phyloP scores from a whole-genome alignment of 2,329 filamentous ascomycete genomes.

The Chaetoscypha palmicola region DNA sequence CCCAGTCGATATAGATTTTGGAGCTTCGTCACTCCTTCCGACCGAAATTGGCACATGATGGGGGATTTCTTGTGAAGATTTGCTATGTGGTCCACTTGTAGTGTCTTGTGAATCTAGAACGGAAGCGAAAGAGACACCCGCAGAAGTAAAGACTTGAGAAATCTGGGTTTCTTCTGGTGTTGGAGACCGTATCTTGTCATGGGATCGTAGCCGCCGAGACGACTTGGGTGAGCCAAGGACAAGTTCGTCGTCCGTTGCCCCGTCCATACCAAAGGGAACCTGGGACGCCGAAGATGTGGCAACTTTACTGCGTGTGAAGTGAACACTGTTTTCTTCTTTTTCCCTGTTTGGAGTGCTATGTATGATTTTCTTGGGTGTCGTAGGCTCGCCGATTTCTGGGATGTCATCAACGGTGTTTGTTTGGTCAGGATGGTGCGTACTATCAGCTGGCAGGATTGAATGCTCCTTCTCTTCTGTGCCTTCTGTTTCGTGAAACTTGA shows the following conservation, averaged over 20 bases:
- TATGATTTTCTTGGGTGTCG: not conserved
- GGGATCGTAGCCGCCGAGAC: no score
- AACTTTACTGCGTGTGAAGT: not conserved
- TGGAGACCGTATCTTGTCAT: conserved; percentile 22
- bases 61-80: not conserved
- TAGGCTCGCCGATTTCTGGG: no score
- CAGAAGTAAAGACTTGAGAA: conserved; percentile 9
- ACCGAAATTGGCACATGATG: no score
- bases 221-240: not conserved
- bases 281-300: not conserved
- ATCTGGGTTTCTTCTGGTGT: conserved; percentile 26
- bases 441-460: no score
- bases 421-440: no score
- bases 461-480: no score
- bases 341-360: not conserved
- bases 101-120: not conserved
- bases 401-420: no score
- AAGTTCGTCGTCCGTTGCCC: not conserved
- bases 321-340: not conserved
- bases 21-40: no score
- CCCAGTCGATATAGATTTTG: no score
- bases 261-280: not conserved
- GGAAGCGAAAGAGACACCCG: conserved; percentile 13
- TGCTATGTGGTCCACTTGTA: not conserved
- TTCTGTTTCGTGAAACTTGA: no score